Percentiles rank a stretch among this genome's conserved stretches.
Conservation (phyloP, 1,284 basidiomycete species). For the Phylloboletellus chloephorus region DNA sequence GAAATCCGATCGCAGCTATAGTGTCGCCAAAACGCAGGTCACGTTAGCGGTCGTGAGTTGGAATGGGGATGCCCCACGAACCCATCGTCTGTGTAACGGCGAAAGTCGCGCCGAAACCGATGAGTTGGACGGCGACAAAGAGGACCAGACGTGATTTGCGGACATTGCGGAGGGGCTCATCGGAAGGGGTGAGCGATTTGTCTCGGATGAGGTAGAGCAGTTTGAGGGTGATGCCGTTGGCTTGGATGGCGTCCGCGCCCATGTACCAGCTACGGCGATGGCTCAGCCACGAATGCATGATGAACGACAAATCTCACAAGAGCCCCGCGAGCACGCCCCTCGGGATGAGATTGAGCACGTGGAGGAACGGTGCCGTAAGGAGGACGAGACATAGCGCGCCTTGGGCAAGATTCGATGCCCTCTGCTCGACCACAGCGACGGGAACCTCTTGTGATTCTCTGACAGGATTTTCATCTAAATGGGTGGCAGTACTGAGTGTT, state of each 20-base stretch:
- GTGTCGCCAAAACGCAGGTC: constrained; percentile 1
- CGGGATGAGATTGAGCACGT: constrained; percentile 73
- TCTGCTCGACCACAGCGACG: constrained; percentile 80
- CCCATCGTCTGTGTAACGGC: constrained; percentile 90
- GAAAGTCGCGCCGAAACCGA: constrained; percentile 87
- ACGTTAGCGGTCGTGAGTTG: constrained; percentile 3
- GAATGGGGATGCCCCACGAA: constrained; percentile 30
- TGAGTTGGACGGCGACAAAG: constrained; percentile 76
- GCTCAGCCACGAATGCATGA: constrained; percentile 9
- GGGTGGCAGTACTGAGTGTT: background rate
- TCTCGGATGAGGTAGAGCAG: constrained; percentile 82
- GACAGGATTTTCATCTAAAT: constrained; percentile 22
- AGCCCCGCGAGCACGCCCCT: constrained; percentile 70
- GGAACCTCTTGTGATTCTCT: constrained; percentile 51
- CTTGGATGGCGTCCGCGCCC: constrained; percentile 78
- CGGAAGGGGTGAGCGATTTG: constrained; percentile 50
- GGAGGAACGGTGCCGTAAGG: constrained; percentile 77
- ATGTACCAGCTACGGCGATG: constrained; percentile 70
- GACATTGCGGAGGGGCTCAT: constrained; percentile 72
- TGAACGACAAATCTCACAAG: constrained; percentile 43
- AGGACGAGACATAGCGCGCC: constrained; percentile 77
- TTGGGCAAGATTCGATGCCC: constrained; percentile 83
- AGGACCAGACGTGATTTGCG: constrained; percentile 72
- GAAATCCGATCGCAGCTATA: constrained; percentile 84
- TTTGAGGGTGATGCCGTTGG: constrained; percentile 82